Conservation (phyloP, 495 filamentous ascomycete genomes). For the Lineolata rhizophorae region DNA sequence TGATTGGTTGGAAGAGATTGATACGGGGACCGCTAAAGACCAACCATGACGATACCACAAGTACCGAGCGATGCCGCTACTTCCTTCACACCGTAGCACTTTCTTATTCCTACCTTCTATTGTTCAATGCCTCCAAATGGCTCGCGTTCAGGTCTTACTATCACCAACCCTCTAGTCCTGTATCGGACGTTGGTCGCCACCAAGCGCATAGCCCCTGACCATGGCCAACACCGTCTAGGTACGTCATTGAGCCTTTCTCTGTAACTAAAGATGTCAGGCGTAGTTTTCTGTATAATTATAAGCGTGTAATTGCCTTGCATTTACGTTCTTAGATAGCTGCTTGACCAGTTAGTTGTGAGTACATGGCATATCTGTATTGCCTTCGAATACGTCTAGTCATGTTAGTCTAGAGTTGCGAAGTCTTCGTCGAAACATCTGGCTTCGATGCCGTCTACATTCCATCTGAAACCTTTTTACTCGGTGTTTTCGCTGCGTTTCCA, state of each 20-base stretch:
- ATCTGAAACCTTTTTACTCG: no score
- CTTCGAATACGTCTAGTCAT: no score
- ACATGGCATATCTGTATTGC: no score
- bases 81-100: background rate
- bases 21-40: background rate
- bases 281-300: no score
- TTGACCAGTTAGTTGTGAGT: no score
- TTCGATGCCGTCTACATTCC: no score
- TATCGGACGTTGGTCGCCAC: slow-evolving; percentile 41
- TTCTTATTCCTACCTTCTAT: slow-evolving; percentile 3
- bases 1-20: no score
- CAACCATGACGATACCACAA: background rate
- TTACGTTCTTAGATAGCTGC: no score
- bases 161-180: slow-evolving; percentile 50
- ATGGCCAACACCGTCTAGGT: slow-evolving; percentile 38
- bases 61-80: background rate
- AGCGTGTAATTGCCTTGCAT: no score
- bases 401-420: no score
- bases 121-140: slow-evolving; percentile 11
- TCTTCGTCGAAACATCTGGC: no score
- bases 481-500: background rate
- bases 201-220: slow-evolving; percentile 34
- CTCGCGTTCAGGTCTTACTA: slow-evolving; percentile 25
- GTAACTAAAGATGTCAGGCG: no score
- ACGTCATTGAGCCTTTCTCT: slow-evolving; percentile 7